Percentiles rank a stretch among this genome's conserved stretches.
phyloP scores from a whole-genome alignment of 305 asterid species.

The Andrographis paniculata region DNA sequence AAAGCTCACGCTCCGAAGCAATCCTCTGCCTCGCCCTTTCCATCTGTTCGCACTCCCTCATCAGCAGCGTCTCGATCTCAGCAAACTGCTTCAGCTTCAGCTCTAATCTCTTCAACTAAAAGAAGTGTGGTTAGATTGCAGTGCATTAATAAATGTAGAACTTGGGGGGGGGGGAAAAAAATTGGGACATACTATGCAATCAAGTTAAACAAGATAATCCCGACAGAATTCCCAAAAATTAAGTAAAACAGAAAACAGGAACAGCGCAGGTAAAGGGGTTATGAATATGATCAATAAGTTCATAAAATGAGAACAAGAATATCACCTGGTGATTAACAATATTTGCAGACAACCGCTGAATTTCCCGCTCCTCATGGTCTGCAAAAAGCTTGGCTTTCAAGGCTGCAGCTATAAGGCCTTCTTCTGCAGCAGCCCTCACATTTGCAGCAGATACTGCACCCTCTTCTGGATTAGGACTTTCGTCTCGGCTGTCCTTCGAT shows the following conservation, averaged over 20 bases:
- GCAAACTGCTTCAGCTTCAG: constrained; percentile 86
- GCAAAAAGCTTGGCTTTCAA: constrained; percentile 93
- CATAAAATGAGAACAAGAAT: constrained; percentile 5
- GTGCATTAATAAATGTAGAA: no score
- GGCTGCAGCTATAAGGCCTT: constrained; percentile 95
- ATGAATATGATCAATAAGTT: constrained; percentile 6
- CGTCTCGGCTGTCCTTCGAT: constrained; percentile 57
- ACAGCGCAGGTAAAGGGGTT: neutral
- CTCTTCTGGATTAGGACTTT: constrained; percentile 48
- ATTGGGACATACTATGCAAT: constrained; percentile 4
- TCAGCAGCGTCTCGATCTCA: constrained; percentile 80
- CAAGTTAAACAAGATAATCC: neutral
- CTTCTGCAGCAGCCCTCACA: constrained; percentile 75
- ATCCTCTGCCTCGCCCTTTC: constrained; percentile 81
- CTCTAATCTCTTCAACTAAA: constrained; percentile 85
- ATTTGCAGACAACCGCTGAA: constrained; percentile 93
- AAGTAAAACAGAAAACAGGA: neutral
- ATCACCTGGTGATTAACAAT: constrained; percentile 88
- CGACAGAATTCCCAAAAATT: neutral
- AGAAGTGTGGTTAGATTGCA: no score
- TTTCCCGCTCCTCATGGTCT: constrained; percentile 99
- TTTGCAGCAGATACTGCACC: constrained; percentile 51
- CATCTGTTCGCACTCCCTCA: constrained; percentile 97
- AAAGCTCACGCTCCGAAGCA: constrained; percentile 48
- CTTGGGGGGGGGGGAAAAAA: no score